phyloP scores from a whole-genome alignment of 768 basidiomycete species.

The Auricularia cornea region DNA sequence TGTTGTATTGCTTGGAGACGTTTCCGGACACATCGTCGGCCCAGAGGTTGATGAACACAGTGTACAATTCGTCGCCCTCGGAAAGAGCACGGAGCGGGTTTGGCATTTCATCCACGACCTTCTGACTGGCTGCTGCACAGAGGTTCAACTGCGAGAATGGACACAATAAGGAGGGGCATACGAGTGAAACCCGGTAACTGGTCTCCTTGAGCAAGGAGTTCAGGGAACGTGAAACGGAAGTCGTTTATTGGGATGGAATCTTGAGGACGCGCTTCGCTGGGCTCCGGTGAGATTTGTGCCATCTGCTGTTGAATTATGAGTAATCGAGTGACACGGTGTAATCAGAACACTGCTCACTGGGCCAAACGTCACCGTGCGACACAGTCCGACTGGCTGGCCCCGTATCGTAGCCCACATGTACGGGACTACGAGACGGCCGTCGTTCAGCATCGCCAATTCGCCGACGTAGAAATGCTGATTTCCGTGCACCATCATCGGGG shows the following conservation, averaged over 20 bases:
- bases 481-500: constrained; percentile 9
- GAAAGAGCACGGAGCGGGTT: constrained; percentile 3
- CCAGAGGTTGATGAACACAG: constrained; percentile 2
- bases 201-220: too few species aligned
- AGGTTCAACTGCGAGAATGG: too few species aligned
- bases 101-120: constrained; percentile 6
- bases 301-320: too few species aligned
- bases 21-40: constrained; percentile 11
- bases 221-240: too few species aligned
- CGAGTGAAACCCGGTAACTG: too few species aligned
- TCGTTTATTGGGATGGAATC: too few species aligned
- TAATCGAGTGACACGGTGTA: too few species aligned
- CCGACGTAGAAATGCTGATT: constrained; percentile 12
- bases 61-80: constrained; percentile 1
- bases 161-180: too few species aligned
- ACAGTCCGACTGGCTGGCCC: too few species aligned
- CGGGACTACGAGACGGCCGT: constrained; percentile 4
- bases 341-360: neutral
- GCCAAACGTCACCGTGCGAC: neutral
- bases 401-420: neutral
- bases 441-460: constrained; percentile 7
- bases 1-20: constrained; percentile 7
- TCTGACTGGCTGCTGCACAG: too few species aligned
- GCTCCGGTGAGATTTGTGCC: too few species aligned
- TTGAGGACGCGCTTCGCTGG: too few species aligned